Percentiles rank a stretch among this genome's conserved stretches.
phyloP scores from a whole-genome alignment of 1,284 basidiomycete species.

The Bjerkandera adusta region DNA sequence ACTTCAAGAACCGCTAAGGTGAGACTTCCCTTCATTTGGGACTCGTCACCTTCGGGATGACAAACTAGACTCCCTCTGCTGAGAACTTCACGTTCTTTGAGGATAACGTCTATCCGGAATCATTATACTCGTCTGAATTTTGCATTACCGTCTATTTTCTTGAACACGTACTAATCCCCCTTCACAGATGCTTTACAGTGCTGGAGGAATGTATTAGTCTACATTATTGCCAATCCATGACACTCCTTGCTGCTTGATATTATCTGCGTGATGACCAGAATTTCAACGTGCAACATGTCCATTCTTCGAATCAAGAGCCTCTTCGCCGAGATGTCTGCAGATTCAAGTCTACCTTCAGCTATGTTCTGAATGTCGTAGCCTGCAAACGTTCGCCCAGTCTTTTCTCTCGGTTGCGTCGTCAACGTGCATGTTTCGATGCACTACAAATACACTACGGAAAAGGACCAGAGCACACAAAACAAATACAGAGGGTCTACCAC shows the following conservation, averaged over 20 bases:
- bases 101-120: slow-evolving; percentile 84
- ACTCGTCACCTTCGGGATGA: slow-evolving; percentile 50
- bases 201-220: neutral
- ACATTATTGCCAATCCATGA: slow-evolving; percentile 1
- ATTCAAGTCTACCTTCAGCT: no score
- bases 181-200: neutral
- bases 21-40: slow-evolving; percentile 23
- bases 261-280: no score
- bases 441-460: no score
- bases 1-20: slow-evolving; percentile 89
- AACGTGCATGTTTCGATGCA: no score
- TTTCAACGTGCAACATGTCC: no score
- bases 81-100: slow-evolving; percentile 59
- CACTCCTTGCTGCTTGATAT: slow-evolving; percentile 8
- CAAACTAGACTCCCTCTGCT: slow-evolving; percentile 86
- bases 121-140: slow-evolving; percentile 67
- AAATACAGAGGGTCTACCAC: no score
- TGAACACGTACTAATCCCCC: neutral
- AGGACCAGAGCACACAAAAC: no score
- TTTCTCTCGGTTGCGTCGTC: no score
- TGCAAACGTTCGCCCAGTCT: no score
- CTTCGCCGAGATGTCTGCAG: no score
- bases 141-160: neutral
- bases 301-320: no score
- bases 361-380: no score